Base-by-base conservation (phyloP, 257 asterid species). In the Fraxinus anomala region DNA sequence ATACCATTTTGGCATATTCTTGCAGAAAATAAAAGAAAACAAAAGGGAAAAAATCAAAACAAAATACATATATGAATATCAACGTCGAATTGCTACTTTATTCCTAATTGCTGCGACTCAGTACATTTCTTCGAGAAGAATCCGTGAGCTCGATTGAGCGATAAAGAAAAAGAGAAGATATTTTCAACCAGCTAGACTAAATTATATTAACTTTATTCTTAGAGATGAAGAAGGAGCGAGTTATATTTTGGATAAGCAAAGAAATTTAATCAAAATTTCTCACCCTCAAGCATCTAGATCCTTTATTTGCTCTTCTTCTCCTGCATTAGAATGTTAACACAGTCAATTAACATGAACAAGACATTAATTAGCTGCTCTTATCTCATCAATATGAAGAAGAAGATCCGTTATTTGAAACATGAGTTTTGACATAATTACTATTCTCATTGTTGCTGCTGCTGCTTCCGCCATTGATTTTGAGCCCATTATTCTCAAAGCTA, bases 301-400 rank as follows among this genome's bases (percentile, higher is more conserved):
- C 69, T 34, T 79, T 37, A 75, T 79, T 63, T 75, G 75, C 71
- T 70, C 12, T n/a, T 78, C 34, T 44, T 12, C 49, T 31, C 69
- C 76, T 72, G 80, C 76, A 76, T 68, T n/a, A 72, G 40, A 1
- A 49, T 47, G 87, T 65, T 67, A 76, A 78, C 21, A 16, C 37
- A 67, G 37, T 68, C 14, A 63, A 76, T 54, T n/a, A 76, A 8
- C 28, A 34, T 12, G 49, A 73, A 78, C 68, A 40, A 77, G 70
- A 9, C n/a, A 80, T 49, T 74, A 80, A 77, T 80, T 73, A 42
- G 8, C 8, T 75, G 42, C 72, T 72, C 44, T 39, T 66, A 77
- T 73, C 40, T 65, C 61, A 77, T 84, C 75, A 84, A 14, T 79
- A 51, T 3, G 86, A 82, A 34, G 88, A 78, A 77, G 73, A 82